A percentile compares a stretch with the other conserved stretches of the same genome.
phyloP scores from a whole-genome alignment of 352 stramenopile genomes.

The Pythium coloratum region DNA sequence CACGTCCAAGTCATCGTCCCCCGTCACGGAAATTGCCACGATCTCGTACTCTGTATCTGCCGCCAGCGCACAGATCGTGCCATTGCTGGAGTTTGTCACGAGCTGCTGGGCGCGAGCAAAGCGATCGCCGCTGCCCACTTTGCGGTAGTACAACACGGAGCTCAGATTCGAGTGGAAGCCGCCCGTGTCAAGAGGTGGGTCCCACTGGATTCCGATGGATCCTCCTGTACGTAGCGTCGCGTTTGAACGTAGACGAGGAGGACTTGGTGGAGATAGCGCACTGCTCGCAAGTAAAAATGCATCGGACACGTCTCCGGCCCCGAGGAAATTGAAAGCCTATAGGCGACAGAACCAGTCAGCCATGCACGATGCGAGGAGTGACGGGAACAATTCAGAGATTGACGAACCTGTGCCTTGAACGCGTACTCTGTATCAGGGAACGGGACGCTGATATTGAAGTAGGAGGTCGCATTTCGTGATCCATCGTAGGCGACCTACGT shows the following conservation, averaged over 20 bases:
- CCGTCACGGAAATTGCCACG: slow-evolving; percentile 33
- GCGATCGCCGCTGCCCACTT: slow-evolving; percentile 14
- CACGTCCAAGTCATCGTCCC: slow-evolving; percentile 7
- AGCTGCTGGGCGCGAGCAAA: slow-evolving; percentile 22
- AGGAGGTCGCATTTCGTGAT: slow-evolving; percentile 18
- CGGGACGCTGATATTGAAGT: slow-evolving; percentile 38
- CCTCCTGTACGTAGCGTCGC: slow-evolving; percentile 34
- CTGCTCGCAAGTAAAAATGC: slow-evolving; percentile 36
- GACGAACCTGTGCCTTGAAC: slow-evolving; percentile 29
- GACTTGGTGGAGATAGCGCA: slow-evolving; percentile 38
- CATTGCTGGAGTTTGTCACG: slow-evolving; percentile 13
- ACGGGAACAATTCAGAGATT: background rate
- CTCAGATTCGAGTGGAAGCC: slow-evolving; percentile 17
- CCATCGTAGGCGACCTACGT: slow-evolving; percentile 36
- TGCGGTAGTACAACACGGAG: slow-evolving; percentile 20
- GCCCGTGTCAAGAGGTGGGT: slow-evolving; percentile 40
- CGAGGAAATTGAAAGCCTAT: slow-evolving; percentile 49
- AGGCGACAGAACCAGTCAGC: background rate
- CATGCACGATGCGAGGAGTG: background rate
- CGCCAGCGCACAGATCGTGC: slow-evolving; percentile 40
- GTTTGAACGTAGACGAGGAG: slow-evolving; percentile 33
- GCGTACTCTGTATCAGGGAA: slow-evolving; percentile 38
- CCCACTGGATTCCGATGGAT: slow-evolving; percentile 33
- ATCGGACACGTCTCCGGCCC: slow-evolving; percentile 31
- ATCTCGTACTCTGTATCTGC: slow-evolving; percentile 59